These are phyloP conservation scores for Phytophthora macrochlamydospora DNA, from an alignment of 352 stramenopile genomes.

Conservation along the genomic window DNA sequence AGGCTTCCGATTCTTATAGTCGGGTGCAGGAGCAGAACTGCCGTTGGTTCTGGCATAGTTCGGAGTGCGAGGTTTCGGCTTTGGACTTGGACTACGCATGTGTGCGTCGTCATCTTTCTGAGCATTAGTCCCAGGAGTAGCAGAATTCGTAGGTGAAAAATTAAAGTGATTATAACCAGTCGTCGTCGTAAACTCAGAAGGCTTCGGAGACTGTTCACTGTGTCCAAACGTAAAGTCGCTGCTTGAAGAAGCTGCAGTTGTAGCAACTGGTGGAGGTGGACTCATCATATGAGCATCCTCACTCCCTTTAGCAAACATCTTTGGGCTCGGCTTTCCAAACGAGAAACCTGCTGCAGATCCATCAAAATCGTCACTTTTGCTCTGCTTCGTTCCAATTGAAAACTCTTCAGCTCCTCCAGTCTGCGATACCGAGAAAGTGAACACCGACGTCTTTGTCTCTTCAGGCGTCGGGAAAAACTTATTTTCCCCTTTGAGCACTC, in stretches of 20 bases:
- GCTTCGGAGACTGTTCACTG: conserved; percentile 16
- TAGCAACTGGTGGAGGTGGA: conserved; percentile 10
- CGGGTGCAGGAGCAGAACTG: conserved; percentile 32
- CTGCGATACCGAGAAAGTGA: conserved; percentile 1
- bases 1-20: conserved; percentile 36
- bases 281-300: conserved; percentile 25
- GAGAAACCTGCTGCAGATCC: conserved; percentile 24
- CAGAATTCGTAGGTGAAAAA: background rate
- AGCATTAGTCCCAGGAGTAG: background rate
- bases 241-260: conserved; percentile 7
- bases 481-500: background rate
- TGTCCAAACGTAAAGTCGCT: conserved; percentile 25
- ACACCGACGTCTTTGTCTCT: background rate
- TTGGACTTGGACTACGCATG: conserved; percentile 23
- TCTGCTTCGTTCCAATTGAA: conserved; percentile 8
- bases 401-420: conserved; percentile 19
- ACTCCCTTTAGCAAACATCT: background rate
- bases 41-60: conserved; percentile 4
- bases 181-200: conserved; percentile 19
- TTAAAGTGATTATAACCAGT: conserved; percentile 3
- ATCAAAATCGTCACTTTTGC: background rate
- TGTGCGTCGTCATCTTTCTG: conserved; percentile 6
- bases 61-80: background rate
- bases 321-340: conserved; percentile 16
- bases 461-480: background rate